Evolutionary conservation across 352 stramenopile species (phyloP), one percentile per base, ranked within the genome.

Genomic region (Phytophthora cactorum): DNA sequence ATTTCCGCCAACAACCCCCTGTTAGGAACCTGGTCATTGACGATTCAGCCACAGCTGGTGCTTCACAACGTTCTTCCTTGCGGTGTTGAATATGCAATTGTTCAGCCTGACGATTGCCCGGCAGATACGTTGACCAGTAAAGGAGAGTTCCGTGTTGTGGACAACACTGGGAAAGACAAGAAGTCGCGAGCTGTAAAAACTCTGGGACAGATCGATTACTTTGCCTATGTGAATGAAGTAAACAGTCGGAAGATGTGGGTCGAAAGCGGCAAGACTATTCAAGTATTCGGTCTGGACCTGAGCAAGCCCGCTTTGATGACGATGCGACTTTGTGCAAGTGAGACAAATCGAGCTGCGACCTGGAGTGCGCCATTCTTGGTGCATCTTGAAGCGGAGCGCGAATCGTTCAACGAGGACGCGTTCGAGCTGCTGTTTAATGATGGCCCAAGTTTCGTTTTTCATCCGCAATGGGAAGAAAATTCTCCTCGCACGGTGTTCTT

Each of bases 61-160:
- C 64, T 96, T 27, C 75, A 92, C 57, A 96, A 96, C 43, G 78
- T 95, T 39, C 70, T 96, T 45, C 89, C 89, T 12, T 95, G 87
- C 29, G 88, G 78, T 44, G 63, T 96, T 39, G 89, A 96, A 58
- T 96, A 95, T 63, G 79, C 73, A 4, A 91, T 96, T 62, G 89
- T 96, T 4, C 89, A 96, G 53, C 45, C 81, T 2, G 45, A 65
- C 29, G 89, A 96, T 68, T 95, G 88, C n/a, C 86, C 86, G 0
- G 68, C 27, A 2, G 79, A 93, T 5, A 67, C 70, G 38, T 57
- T 94, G 46, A 88, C 90, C 31, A 74, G 32, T 39, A 86, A 85
- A n/a, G 75, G 78, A 2, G 61, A 84, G 14, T 92, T 94, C 51
- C 76, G 74, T 11, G 39, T 90, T 45, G 52, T 70, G 27, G 59